Conservation (phyloP, 2,329 filamentous ascomycete genomes). For the Penicillium sp. region DNA sequence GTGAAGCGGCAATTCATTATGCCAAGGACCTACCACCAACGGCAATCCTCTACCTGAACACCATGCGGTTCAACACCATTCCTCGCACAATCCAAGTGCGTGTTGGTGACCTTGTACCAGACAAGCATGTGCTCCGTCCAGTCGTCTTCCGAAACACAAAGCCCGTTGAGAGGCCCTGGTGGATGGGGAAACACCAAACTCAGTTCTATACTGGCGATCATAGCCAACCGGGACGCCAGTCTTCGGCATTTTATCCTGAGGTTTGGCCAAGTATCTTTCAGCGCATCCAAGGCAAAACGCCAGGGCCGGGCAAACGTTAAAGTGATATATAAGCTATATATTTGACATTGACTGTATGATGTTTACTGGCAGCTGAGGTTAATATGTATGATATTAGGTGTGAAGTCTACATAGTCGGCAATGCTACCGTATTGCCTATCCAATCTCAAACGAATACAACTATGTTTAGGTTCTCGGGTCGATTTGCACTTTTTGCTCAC, state of each 20-base stretch:
- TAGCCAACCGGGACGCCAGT: conserved; percentile 38
- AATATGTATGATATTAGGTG: not conserved
- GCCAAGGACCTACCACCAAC: conserved; percentile 45
- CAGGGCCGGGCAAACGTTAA: not conserved
- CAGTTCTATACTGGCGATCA: conserved; percentile 42
- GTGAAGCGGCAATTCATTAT: conserved; percentile 46
- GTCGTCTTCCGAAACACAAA: conserved; percentile 43
- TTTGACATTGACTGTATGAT: not conserved
- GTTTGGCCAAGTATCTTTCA: conserved; percentile 45
- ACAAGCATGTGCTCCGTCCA: conserved; percentile 37
- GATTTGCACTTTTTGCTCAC: not conserved
- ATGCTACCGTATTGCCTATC: not conserved
- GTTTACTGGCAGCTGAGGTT: not conserved
- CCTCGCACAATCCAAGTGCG: conserved; percentile 43
- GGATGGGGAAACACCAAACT: conserved; percentile 35
- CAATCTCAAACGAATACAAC: not conserved
- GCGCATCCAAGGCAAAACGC: conserved; percentile 31
- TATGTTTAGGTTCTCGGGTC: not conserved
- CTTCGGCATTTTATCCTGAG: conserved; percentile 43
- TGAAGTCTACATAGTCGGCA: not conserved
- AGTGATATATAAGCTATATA: not conserved
- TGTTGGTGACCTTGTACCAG: conserved; percentile 42
- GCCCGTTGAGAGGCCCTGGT: conserved; percentile 37
- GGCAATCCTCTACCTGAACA: conserved; percentile 46
- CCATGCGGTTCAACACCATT: conserved; percentile 47